Percentiles rank a stretch among this genome's conserved stretches.
Conservation (phyloP, 352 stramenopile species). For the Phytophthora kernoviae region DNA sequence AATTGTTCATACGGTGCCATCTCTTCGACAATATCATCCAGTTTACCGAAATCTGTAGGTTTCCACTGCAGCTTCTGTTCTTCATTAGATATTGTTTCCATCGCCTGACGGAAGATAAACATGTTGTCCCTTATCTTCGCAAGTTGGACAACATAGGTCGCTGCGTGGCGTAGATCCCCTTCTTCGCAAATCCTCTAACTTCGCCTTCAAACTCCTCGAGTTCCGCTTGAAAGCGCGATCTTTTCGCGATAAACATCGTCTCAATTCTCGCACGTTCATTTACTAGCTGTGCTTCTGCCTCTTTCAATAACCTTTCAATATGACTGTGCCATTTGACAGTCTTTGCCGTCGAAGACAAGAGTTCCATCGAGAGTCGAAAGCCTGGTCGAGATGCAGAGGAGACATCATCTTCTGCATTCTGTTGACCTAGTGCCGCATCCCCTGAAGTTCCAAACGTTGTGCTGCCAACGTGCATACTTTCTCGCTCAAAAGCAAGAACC, state of each 20-base stretch:
- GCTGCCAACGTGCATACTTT: slow-evolving; percentile 38
- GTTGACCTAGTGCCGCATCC: not conserved
- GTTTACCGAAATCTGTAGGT: slow-evolving; percentile 65
- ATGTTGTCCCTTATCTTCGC: slow-evolving; percentile 76
- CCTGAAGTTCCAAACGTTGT: not conserved
- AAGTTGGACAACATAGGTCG: slow-evolving; percentile 79
- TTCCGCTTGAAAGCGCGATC: slow-evolving; percentile 71
- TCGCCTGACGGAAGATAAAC: slow-evolving; percentile 53
- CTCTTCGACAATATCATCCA: slow-evolving; percentile 77
- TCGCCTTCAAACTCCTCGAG: slow-evolving; percentile 80
- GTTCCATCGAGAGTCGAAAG: slow-evolving; percentile 39
- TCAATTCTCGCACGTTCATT: slow-evolving; percentile 73
- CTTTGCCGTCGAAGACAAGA: slow-evolving; percentile 65
- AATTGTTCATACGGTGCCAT: slow-evolving; percentile 81
- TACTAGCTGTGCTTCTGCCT: slow-evolving; percentile 58
- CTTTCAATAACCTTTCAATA: slow-evolving; percentile 57
- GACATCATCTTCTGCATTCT: not conserved
- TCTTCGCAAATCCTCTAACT: slow-evolving; percentile 74
- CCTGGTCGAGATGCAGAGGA: not conserved
- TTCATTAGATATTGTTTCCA: slow-evolving; percentile 62
- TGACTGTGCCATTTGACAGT: slow-evolving; percentile 70
- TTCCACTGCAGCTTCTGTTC: slow-evolving; percentile 76
- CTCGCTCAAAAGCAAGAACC: slow-evolving; percentile 73
- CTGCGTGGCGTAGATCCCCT: slow-evolving; percentile 76
- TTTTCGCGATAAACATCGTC: slow-evolving; percentile 68